Evolutionary conservation across 371 early-diverging fungal species (phyloP).

Genomic region (Mortierella sp.): DNA sequence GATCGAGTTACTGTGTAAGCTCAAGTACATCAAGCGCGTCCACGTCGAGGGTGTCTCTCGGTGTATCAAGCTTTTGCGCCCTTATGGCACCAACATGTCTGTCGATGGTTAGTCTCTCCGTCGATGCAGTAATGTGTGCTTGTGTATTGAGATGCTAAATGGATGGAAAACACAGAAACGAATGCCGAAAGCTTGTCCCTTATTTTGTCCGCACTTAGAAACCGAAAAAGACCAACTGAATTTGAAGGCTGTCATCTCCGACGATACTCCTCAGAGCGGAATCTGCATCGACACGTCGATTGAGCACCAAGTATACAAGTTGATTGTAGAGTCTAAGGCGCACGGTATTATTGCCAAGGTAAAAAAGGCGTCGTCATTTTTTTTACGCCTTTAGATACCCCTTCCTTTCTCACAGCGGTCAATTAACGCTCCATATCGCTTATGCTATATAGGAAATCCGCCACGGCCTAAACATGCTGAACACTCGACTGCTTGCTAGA

Average conservation of each 20-base stretch:
- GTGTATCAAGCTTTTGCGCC: conserved; percentile 38
- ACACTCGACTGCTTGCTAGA: conserved; percentile 29
- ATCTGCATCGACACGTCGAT: conserved; percentile 41
- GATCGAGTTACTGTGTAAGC: conserved; percentile 43
- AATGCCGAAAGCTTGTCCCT: not conserved
- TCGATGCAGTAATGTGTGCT: not conserved
- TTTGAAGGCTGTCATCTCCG: conserved; percentile 41
- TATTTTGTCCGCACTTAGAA: conserved; percentile 9
- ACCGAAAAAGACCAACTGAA: conserved; percentile 25
- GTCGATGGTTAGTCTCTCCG: conserved; percentile 18
- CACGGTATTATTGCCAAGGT: conserved; percentile 45
- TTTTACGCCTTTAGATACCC: not conserved
- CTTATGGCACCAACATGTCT: conserved; percentile 17
- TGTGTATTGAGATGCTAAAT: not conserved
- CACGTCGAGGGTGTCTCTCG: conserved; percentile 24
- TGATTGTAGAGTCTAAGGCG: conserved; percentile 26
- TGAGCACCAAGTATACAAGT: conserved; percentile 49
- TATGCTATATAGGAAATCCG: conserved; percentile 31
- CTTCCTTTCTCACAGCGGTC: not conserved
- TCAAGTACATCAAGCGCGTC: conserved; percentile 54
- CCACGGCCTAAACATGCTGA: conserved; percentile 36
- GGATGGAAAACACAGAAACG: not conserved
- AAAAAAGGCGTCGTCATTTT: not conserved
- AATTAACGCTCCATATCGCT: not conserved
- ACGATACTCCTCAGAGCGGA: conserved; percentile 46